phyloP scores from a whole-genome alignment of 495 filamentous ascomycete genomes.

The Penicillium turbatum region DNA sequence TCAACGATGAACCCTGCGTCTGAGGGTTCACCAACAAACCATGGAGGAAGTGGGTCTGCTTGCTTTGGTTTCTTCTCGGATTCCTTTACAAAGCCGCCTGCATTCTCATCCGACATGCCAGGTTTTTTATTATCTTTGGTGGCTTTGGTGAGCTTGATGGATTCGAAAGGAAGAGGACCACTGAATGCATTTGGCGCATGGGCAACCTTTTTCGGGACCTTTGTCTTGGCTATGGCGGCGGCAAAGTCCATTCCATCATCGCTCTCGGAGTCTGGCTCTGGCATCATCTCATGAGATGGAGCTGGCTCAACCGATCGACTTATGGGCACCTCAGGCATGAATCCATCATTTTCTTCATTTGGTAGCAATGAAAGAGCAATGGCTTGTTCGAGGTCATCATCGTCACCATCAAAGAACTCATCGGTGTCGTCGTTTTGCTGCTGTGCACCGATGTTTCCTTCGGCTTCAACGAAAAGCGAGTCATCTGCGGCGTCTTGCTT shows the following conservation, averaged over 20 bases:
- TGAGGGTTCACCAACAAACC: constrained; percentile 56
- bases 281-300: constrained; percentile 11
- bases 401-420: constrained; percentile 45
- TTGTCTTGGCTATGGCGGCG: constrained; percentile 41
- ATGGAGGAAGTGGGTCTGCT: constrained; percentile 71
- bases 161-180: constrained; percentile 87
- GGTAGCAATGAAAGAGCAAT: constrained; percentile 73
- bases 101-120: constrained; percentile 44
- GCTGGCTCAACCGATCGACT: constrained; percentile 22
- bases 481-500: constrained; percentile 43
- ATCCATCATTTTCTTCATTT: constrained; percentile 26
- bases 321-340: constrained; percentile 34
- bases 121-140: not conserved
- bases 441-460: constrained; percentile 27
- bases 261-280: constrained; percentile 27
- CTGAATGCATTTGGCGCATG: constrained; percentile 41
- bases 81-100: constrained; percentile 67
- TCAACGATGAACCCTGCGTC: constrained; percentile 36
- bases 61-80: constrained; percentile 44
- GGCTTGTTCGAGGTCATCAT: constrained; percentile 74
- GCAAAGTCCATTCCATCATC: constrained; percentile 45
- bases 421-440: constrained; percentile 30
- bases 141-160: constrained; percentile 61
- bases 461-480: constrained; percentile 62
- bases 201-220: constrained; percentile 28